Evolutionary conservation across 805 yeast genomes (phyloP).

Genomic region (Starmerella cellae): DNA sequence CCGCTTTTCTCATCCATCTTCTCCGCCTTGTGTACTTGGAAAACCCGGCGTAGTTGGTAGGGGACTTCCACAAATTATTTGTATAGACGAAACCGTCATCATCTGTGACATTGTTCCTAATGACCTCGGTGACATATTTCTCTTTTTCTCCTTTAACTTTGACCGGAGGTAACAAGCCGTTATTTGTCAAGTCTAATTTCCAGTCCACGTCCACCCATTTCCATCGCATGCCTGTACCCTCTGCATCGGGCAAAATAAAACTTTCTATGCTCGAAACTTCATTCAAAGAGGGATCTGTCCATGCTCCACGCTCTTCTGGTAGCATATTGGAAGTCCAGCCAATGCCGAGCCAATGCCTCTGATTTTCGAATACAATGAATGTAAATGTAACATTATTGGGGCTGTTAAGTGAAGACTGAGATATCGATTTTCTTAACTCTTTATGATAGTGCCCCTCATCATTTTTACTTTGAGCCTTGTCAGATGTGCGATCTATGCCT

Average conservation of each 20-base stretch:
- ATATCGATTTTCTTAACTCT: not conserved
- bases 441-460: slow-evolving; percentile 37
- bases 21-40: slow-evolving; percentile 87
- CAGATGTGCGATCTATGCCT: slow-evolving; percentile 38
- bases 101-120: slow-evolving; percentile 42
- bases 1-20: slow-evolving; percentile 93
- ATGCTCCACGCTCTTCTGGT: slow-evolving; percentile 85
- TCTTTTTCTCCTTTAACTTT: not conserved
- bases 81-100: slow-evolving; percentile 82
- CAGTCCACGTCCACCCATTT: slow-evolving; percentile 90
- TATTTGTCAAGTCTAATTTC: slow-evolving; percentile 80
- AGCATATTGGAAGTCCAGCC: slow-evolving; percentile 93
- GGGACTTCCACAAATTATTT: slow-evolving; percentile 90
- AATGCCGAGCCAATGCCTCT: slow-evolving; percentile 92
- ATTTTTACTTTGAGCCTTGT: not conserved
- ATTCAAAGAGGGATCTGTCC: slow-evolving; percentile 93
- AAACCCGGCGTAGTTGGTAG: slow-evolving; percentile 75
- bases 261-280: slow-evolving; percentile 65
- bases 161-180: slow-evolving; percentile 37
- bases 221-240: slow-evolving; percentile 65
- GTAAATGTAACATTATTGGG: slow-evolving; percentile 39
- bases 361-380: slow-evolving; percentile 85
- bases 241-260: slow-evolving; percentile 68
- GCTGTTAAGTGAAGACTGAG: not conserved
- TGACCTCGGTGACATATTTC: not conserved